Evolutionary conservation across 2,329 filamentous ascomycete species (phyloP), one percentile per base, ranked within the genome.

Genomic region (Trichophyton verrucosum): DNA sequence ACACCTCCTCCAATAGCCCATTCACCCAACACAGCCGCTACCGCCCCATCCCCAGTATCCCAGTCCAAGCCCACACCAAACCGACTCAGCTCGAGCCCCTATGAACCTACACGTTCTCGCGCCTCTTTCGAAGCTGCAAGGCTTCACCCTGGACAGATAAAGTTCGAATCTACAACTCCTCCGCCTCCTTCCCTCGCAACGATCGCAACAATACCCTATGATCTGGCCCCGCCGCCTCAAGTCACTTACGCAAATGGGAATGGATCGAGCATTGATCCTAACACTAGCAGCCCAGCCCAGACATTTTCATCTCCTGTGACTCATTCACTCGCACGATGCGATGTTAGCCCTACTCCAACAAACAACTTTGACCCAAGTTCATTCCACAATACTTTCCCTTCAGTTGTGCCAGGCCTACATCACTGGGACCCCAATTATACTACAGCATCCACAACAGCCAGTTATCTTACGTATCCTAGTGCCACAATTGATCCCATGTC

Each of bases 361-460:
- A 49, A 68, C 8, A 65, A 66, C 11, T 70, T 75, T 60, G 70
- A 76, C 60, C 72, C 72, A 42, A 68, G 67, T 36, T 74, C 74
- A 13, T 71, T 73, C 3, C 71, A 72, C 49, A 76, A 76, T 62
- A 57, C 69, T 8, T 73, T 76, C 55, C 74, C 74, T 5, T 75
- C 74, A 2, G 64, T 75, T 49, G 68, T 75, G 27, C 70, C 72
- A 1, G 73, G 74, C 5, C 66, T 76, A 17, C 72, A 71, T 62
- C 73, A 74, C 56, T 76, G 74, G 74, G 74, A 76, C 59, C 70
- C 74, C 1, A 71, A 74, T 58, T 75, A 73, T 62, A 69, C 70
- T 6, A 64, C 73, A 30, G 70, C 73, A 13, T 72, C 73, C 20
- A 73, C 73, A 7, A 72, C 71, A 15, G 67, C 71, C 6, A 66